Evolutionary conservation across 805 yeast genomes (phyloP).

Genomic region (Candida andamanensis): DNA sequence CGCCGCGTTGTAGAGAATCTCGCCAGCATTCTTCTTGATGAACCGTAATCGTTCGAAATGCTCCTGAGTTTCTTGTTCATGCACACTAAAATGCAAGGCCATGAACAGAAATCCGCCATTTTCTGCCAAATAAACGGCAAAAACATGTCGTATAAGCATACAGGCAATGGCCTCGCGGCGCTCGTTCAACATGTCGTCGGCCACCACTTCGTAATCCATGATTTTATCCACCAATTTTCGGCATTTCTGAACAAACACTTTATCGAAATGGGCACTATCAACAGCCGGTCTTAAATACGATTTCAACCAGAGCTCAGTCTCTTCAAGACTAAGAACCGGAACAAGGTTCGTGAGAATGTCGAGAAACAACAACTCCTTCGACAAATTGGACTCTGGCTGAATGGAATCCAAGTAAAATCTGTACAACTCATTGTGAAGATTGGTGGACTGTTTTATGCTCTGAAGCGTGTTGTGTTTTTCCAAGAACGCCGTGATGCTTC

Average conservation of each 20-base stretch:
- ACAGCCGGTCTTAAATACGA: constrained; percentile 46
- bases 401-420: constrained; percentile 27
- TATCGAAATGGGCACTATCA: constrained; percentile 52
- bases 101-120: constrained; percentile 12
- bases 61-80: constrained; percentile 24
- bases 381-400: constrained; percentile 19
- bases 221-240: constrained; percentile 22
- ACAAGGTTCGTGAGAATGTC: constrained; percentile 31
- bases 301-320: constrained; percentile 44
- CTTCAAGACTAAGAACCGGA: constrained; percentile 26
- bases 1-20: constrained; percentile 40
- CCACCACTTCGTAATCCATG: constrained; percentile 11
- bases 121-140: constrained; percentile 21
- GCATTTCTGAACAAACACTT: constrained; percentile 30
- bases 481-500: constrained; percentile 14
- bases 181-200: constrained; percentile 17
- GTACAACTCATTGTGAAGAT: constrained; percentile 33
- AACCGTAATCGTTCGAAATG: constrained; percentile 47
- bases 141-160: constrained; percentile 18
- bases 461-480: constrained; percentile 31
- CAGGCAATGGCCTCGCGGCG: constrained; percentile 18
- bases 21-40: constrained; percentile 39
- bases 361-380: constrained; percentile 34
- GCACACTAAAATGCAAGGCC: constrained; percentile 11
- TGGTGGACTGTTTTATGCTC: constrained; percentile 22